Evolutionary conservation across 176 grass and related monocot species (phyloP).

Genomic region (Cenchrus fungigraminus): DNA sequence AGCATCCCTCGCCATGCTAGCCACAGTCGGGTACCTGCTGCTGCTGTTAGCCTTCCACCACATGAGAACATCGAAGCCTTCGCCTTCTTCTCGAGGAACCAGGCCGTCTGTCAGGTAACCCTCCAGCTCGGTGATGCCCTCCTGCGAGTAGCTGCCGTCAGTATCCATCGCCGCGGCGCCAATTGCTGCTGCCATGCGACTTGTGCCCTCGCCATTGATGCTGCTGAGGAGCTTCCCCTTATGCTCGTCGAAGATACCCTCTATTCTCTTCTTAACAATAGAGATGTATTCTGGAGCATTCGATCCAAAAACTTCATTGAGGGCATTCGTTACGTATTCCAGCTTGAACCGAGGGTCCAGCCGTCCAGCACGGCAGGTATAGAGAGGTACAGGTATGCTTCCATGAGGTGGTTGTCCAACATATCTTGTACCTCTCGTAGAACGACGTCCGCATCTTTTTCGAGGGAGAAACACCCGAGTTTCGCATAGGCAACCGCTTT

Average conservation of each 20-base stretch:
- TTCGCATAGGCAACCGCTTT: too few species aligned
- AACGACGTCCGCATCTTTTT: too few species aligned
- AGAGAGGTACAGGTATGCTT: background rate
- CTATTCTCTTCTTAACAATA: background rate
- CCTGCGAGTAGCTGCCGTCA: background rate
- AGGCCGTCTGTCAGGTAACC: background rate
- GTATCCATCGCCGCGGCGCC: background rate
- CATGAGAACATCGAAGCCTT: background rate
- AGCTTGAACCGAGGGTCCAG: background rate
- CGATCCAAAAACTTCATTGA: too few species aligned
- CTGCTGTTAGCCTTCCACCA: background rate
- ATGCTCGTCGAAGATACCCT: background rate
- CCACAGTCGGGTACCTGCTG: background rate
- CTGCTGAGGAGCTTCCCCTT: too few species aligned
- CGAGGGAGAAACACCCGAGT: too few species aligned
- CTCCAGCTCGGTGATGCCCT: background rate
- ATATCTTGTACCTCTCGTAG: too few species aligned
- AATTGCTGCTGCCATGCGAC: background rate
- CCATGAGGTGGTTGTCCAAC: too few species aligned
- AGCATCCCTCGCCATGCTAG: background rate
- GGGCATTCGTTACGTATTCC: background rate
- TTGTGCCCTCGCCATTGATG: too few species aligned
- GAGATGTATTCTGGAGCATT: background rate
- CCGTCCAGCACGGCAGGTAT: background rate
- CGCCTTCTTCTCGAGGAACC: background rate